Base-by-base conservation (phyloP, 805 yeast genomes). In the Kluyveromyces starmeri region DNA sequence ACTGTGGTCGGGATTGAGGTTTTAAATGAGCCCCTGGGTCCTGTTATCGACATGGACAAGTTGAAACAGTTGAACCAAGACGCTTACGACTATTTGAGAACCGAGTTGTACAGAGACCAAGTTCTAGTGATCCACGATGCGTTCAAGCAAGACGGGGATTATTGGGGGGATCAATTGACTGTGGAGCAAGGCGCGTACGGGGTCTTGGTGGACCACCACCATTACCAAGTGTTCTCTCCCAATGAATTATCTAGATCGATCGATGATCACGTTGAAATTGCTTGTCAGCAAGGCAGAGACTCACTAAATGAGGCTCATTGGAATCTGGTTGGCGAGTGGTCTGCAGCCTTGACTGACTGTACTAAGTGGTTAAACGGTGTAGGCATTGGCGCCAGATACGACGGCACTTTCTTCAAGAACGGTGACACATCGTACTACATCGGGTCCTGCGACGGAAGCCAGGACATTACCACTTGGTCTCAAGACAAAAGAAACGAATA, bases 271-370 rank as follows among this genome's bases (percentile, higher is more conserved):
- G 48, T 89, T 33, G 44, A 58, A 21, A 50, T 61, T 26, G 75
- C 78, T 3, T 73, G 80, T 53, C 52, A 58, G 15, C 70, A 74
- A 62, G 77, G 73, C 31, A 38, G 57, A 38, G 53, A 60, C 33
- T 61, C 69, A 25, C 38, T 51, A 9, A 38, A 48, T 27, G 85
- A 82, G 55, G 58, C 65, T 47, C 84, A 81, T 57, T 82, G 89
- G 83, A 70, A 71, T 35, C 67, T 86, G 20, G 70, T 75, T 29
- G 96, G 96, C 41, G 96, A 86, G 64, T 88, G 89, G 83, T 67
- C 83, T 16, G 94, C 86, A 9, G 96, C 96, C 1, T 68, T 88
- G 44, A 86, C 95, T 3, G 96, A 88, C 61, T 88, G 96, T 65
- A 73, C 92, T 5, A 68, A 68, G 39, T 81, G 94, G 94, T 63